phyloP scores from a whole-genome alignment of 176 grass and related monocot genomes.

The Carex kokanica region DNA sequence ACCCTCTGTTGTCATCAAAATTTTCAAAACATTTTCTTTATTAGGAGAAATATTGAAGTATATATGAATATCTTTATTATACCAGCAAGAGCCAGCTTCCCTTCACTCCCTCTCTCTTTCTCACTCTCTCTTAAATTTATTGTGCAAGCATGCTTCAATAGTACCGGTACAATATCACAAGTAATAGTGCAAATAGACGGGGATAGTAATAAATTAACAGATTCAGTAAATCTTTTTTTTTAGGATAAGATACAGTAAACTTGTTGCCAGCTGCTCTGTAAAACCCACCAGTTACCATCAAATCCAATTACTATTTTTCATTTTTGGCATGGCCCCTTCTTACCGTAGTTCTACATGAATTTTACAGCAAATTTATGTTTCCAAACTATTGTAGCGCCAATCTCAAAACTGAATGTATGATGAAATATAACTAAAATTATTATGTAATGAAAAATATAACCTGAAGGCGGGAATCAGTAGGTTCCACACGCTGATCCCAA shows the following conservation, averaged over 20 bases:
- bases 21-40: not conserved
- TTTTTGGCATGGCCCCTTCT: not conserved
- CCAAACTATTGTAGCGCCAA: no score
- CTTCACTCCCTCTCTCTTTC: not conserved
- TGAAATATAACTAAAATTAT: not conserved
- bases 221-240: no score
- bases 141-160: not conserved
- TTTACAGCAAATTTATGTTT: not conserved
- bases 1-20: conserved; percentile 14
- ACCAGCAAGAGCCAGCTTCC: not conserved
- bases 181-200: not conserved
- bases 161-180: not conserved
- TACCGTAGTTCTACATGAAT: not conserved
- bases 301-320: not conserved
- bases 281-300: not conserved
- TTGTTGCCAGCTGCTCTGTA: not conserved
- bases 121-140: not conserved
- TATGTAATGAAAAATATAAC: conserved; percentile 26
- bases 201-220: not conserved
- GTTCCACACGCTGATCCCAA: conserved; percentile 66
- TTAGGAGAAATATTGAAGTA: not conserved
- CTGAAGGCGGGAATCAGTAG: conserved; percentile 68
- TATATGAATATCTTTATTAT: not conserved
- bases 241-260: not conserved
- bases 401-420: not conserved